Conservation (phyloP, 352 stramenopile species). For the Globisporangium acanthophoron region DNA sequence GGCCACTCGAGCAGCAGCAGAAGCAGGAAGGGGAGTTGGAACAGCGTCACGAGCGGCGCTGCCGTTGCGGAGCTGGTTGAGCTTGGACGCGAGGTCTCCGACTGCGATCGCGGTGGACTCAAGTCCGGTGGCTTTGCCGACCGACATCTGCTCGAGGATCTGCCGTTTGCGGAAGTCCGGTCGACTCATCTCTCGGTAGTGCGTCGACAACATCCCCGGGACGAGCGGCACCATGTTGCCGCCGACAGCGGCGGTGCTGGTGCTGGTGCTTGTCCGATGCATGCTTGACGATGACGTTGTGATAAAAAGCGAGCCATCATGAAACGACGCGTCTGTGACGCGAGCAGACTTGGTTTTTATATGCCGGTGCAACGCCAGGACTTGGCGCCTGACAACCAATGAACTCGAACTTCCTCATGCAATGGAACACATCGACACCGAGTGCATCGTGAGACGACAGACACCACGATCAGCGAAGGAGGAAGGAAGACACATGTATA, state of each 20-base stretch:
- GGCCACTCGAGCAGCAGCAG: neutral
- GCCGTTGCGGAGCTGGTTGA: slow-evolving; percentile 6
- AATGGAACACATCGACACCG: too few species aligned
- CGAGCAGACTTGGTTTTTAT: neutral
- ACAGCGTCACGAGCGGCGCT: neutral
- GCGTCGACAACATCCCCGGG: slow-evolving; percentile 47
- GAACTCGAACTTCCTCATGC: too few species aligned
- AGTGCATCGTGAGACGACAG: too few species aligned
- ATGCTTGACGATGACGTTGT: neutral
- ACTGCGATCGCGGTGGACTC: slow-evolving; percentile 1
- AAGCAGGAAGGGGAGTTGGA: neutral
- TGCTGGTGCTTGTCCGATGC: neutral
- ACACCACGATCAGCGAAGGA: too few species aligned
- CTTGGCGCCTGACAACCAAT: neutral
- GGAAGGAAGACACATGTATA: slow-evolving; percentile 19
- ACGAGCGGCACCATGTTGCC: slow-evolving; percentile 31
- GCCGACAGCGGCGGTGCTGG: neutral
- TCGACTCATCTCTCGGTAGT: slow-evolving; percentile 37
- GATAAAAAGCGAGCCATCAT: neutral
- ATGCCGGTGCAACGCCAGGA: neutral
- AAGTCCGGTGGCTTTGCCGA: slow-evolving; percentile 28
- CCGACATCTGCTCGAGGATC: slow-evolving; percentile 54
- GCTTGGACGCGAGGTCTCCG: slow-evolving; percentile 13
- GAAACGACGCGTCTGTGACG: slow-evolving; percentile 1
- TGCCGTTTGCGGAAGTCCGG: slow-evolving; percentile 56